Evolutionary conservation across 2,329 filamentous ascomycete genomes (phyloP), one percentile per base, ranked within the genome.

Genomic region (Cercospora berteroae): DNA sequence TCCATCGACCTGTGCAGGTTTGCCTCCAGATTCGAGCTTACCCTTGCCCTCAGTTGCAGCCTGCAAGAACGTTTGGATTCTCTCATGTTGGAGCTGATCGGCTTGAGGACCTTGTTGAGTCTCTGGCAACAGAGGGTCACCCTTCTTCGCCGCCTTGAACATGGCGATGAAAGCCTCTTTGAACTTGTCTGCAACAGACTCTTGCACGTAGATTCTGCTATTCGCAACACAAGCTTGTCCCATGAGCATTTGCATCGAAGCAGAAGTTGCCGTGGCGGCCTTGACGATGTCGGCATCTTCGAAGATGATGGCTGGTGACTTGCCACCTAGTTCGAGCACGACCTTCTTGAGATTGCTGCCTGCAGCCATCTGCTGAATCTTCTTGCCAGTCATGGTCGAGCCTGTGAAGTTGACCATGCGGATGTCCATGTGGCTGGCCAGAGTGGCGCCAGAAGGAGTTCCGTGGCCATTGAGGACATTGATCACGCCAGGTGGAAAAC

Each of bases 341-440:
- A 87, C 84, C 67, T 87, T 86, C 77, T 87, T 87, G 74, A 87
- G 79, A 60, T 77, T 78, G 18, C 67, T 71, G 13, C 66, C 63
- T 8, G 75, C 74, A 9, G 76, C 74, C n/a, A 72, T 71, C 13
- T 67, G 71, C 60, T 74, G 70, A 55, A 78, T 74, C 27, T 70
- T 70, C 29, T 72, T 69, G 9, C 88, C 91, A 0, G 90, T 93
- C 1, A 81, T 80, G 0, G 90, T 92, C 1, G 88, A 90, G 44
- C 91, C 91, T 0, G 91, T 94, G 72, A 94, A 94, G 1, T 90
- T 89, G 70, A 93, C 83, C 81, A 93, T 93, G 74, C 91, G 88
- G 20, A 94, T 84, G 52, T 85, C 85, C 60, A 87, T 80, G 75
- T 94, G 91, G 33, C 83, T 83, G 5, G 88, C 88, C 9, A 93